Evolutionary conservation across 75 land plant genomes (phyloP).

Genomic region (Larix kaempferi): DNA sequence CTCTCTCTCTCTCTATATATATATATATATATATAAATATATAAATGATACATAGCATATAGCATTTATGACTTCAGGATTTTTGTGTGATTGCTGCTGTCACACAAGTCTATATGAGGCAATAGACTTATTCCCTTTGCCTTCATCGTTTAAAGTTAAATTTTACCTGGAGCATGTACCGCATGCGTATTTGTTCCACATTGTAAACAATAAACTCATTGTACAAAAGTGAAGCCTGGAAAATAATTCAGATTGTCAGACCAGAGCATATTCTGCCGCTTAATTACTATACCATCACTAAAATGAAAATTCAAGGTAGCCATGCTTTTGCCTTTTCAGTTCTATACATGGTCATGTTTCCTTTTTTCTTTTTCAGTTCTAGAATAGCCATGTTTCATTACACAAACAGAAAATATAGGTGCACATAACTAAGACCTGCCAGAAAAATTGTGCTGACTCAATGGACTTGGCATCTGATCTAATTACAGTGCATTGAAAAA

Average conservation of each 20-base stretch:
- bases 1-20: too few species aligned
- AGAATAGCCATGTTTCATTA: background rate
- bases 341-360: background rate
- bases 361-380: too few species aligned
- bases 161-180: conserved; percentile 77
- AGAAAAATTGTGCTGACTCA: background rate
- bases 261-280: too few species aligned
- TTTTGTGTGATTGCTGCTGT: too few species aligned
- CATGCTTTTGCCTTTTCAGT: background rate
- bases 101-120: too few species aligned
- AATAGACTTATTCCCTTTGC: background rate
- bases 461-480: background rate
- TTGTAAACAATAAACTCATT: conserved; percentile 98
- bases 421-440: background rate
- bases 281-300: too few species aligned
- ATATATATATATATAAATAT: too few species aligned
- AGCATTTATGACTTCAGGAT: too few species aligned
- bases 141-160: conserved; percentile 46
- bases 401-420: background rate
- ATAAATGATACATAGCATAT: too few species aligned
- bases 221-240: conserved; percentile 64
- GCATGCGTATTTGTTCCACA: conserved; percentile 88
- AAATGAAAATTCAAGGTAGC: too few species aligned
- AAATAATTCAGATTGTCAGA: too few species aligned
- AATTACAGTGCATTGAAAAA: background rate